phyloP scores from a whole-genome alignment of 805 yeast species.

The Candida sphagnicola region DNA sequence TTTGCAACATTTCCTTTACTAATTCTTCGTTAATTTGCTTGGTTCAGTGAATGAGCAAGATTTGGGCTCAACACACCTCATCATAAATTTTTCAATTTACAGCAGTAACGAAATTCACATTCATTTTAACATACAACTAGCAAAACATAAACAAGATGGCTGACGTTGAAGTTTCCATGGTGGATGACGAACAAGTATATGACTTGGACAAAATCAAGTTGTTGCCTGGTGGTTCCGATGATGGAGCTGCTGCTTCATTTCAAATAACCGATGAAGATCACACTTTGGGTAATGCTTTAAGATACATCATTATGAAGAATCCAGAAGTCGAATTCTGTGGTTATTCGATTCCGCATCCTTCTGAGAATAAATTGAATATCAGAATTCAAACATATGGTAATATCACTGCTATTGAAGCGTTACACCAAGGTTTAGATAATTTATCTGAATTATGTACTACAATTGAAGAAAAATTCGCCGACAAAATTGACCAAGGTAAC shows the following conservation, averaged over 20 bases:
- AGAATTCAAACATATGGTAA: conserved; percentile 91
- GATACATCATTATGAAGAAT: conserved; percentile 94
- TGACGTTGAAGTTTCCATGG: conserved; percentile 23
- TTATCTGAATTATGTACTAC: conserved; percentile 77
- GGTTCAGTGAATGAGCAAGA: not conserved
- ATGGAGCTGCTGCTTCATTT: conserved; percentile 92
- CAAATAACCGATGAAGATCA: conserved; percentile 94
- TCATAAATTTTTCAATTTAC: not conserved
- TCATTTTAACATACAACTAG: not conserved
- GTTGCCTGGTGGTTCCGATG: conserved; percentile 86
- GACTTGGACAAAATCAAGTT: conserved; percentile 58
- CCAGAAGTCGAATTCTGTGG: conserved; percentile 99
- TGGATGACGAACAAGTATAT: conserved; percentile 37
- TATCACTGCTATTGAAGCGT: conserved; percentile 86
- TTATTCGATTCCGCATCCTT: conserved; percentile 97
- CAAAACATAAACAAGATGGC: conserved; percentile 10
- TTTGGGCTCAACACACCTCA: not conserved
- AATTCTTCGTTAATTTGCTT: not conserved
- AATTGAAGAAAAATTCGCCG: conserved; percentile 75
- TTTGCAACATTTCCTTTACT: too few species aligned
- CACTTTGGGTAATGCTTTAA: conserved; percentile 89
- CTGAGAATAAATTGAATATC: conserved; percentile 82
- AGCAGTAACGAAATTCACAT: too few species aligned
- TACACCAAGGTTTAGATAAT: conserved; percentile 87
- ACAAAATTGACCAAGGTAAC: conserved; percentile 43